Evolutionary conservation across 345 rosid genomes (phyloP), one percentile per base, ranked within the genome.

Genomic region (Linum trigynum): DNA sequence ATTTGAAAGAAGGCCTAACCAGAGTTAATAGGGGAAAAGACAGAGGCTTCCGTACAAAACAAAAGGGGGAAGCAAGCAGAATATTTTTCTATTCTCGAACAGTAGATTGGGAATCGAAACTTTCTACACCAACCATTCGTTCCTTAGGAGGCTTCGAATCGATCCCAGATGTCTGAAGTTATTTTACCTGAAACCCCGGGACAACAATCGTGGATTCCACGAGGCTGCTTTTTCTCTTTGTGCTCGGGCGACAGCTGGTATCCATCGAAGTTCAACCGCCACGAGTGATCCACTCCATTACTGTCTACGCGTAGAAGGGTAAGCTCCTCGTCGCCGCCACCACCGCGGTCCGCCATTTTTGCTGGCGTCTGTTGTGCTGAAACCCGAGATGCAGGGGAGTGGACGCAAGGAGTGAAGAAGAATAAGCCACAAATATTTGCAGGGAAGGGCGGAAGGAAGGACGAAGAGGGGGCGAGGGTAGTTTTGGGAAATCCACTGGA

Each of bases 201-300:
- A 69, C 95, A 94, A 69, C 95, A 94, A 39, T 80, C 81, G 55
- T 86, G 95, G 67, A 84, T 77, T 60, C 83, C 78, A 8, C 83
- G 78, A 2, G 86, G 76, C 12, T 72, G 75, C 68, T 75, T 85
- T 74, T 77, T 86, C 70, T 84, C 88, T 10, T 65, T 71, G 59
- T 74, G 88, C 64, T 83, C 86, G 0, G 88, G 12, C 1, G 86
- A 80, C 15, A 84, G 64, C 79, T 83, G 85, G 69, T 80, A 78
- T 3, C 89, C 85, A 17, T 90, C 91, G 80, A 94, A 94, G 81
- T 94, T 94, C 57, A 94, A 72, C 69, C 91, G 89, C 99, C 99
- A 94, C 5, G 99, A 88, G 1, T 42, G 64, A 63, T 91, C 53
- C 14, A 48, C 97, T 32, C 80, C 88, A 65, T 75, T 77, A 74